These are phyloP conservation scores for Coemansia biformis DNA, from an alignment of 192 early-diverging fungal species.

Conservation along the genomic window DNA sequence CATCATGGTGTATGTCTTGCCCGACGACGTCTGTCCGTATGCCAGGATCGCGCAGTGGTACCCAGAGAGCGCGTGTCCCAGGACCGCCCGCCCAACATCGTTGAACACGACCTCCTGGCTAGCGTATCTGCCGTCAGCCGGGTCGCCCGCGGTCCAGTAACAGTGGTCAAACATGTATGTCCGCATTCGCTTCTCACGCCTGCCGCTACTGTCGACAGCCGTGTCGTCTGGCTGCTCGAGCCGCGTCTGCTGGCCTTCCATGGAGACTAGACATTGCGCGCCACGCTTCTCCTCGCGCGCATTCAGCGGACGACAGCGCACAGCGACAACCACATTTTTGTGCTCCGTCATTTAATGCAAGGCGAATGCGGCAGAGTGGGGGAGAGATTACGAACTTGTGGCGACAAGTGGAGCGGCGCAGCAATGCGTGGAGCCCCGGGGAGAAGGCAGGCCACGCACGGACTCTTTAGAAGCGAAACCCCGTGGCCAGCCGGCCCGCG, in stretches of 20 bases:
- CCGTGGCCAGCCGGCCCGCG: too few relatives aligned
- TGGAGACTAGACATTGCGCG: conserved; percentile 61
- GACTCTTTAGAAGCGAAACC: too few relatives aligned
- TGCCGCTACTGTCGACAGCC: too few relatives aligned
- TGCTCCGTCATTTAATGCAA: conserved; percentile 22
- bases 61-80: conserved; percentile 82
- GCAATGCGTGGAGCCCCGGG: too few relatives aligned
- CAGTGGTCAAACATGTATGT: conserved; percentile 83
- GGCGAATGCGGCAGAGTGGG: too few relatives aligned
- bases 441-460: too few relatives aligned
- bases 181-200: conserved; percentile 21
- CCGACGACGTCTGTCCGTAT: conserved; percentile 57
- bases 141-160: conserved; percentile 76
- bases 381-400: too few relatives aligned
- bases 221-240: conserved; percentile 22
- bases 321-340: conserved; percentile 59
- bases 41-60: conserved; percentile 95
- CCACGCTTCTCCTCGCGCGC: conserved; percentile 61
- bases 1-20: conserved; percentile 66
- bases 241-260: conserved; percentile 69
- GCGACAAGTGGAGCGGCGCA: too few relatives aligned
- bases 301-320: conserved; percentile 75
- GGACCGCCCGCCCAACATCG: conserved; percentile 68
- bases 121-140: conserved; percentile 57
- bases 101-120: conserved; percentile 71